phyloP scores from a whole-genome alignment of 164 flowering plant genomes.

The Buxus sempervirens region DNA sequence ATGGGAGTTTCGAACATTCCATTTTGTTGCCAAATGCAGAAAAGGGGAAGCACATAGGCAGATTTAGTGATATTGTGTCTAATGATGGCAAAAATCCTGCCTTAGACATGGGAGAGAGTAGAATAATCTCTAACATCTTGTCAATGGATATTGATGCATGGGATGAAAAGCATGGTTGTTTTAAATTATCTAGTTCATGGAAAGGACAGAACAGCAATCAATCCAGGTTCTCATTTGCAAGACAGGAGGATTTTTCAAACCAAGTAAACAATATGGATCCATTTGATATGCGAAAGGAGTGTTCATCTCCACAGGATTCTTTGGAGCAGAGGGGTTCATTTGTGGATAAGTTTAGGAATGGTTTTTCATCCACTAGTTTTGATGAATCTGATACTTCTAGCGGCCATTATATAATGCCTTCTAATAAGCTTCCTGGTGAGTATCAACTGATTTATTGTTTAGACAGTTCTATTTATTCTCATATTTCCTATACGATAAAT shows the following conservation, averaged over 20 bases:
- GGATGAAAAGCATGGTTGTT: constrained; percentile 33
- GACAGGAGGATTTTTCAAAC: constrained; percentile 34
- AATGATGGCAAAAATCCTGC: constrained; percentile 16
- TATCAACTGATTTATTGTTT: background rate
- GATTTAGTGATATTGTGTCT: constrained; percentile 13
- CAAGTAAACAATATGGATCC: constrained; percentile 23
- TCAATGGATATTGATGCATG: constrained; percentile 43
- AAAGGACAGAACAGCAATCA: constrained; percentile 33
- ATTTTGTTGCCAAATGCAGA: constrained; percentile 25
- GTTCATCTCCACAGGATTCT: constrained; percentile 15
- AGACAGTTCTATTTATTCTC: background rate
- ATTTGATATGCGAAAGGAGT: constrained; percentile 8
- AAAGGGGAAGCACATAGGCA: constrained; percentile 21
- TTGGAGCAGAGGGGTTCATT: constrained; percentile 23
- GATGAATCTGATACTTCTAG: constrained; percentile 18
- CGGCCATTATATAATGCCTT: constrained; percentile 15
- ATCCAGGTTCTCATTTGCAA: constrained; percentile 52
- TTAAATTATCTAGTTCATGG: constrained; percentile 23
- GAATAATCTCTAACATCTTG: constrained; percentile 54
- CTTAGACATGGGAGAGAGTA: constrained; percentile 41
- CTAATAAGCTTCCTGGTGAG: constrained; percentile 31
- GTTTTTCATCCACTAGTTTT: constrained; percentile 11
- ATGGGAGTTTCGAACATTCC: constrained; percentile 17
- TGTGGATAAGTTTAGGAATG: constrained; percentile 22
- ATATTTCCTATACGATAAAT: background rate